A percentile compares a stretch with the other conserved stretches of the same genome.
These are phyloP conservation scores for Xylariaceae sp. DNA, from an alignment of 2,329 filamentous ascomycete species.

Conservation along the genomic window DNA sequence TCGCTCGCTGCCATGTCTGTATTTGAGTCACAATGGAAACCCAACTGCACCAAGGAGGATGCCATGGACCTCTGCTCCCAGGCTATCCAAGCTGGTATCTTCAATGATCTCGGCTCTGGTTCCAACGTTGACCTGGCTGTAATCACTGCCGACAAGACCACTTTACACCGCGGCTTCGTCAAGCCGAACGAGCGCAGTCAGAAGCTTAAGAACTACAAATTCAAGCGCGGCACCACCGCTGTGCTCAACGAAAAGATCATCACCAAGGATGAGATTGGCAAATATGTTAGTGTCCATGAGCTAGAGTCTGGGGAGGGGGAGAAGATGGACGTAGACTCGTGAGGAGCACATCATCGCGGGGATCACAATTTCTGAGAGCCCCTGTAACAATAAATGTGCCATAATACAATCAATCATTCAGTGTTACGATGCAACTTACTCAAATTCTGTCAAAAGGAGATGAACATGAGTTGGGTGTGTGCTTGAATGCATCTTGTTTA, in stretches of 20 bases:
- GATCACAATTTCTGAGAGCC: conserved; percentile 8
- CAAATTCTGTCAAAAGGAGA: too few relatives aligned
- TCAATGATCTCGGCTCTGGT: conserved; percentile 95
- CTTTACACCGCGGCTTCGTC: conserved; percentile 86
- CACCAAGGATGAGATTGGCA: conserved; percentile 86
- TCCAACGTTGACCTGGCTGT: conserved; percentile 97
- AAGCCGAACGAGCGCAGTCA: conserved; percentile 85
- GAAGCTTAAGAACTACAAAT: conserved; percentile 92
- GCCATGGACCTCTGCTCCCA: conserved; percentile 68
- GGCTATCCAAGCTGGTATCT: conserved; percentile 91
- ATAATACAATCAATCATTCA: not conserved
- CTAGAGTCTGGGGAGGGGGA: conserved; percentile 63
- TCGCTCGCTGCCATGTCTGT: conserved; percentile 96
- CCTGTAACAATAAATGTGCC: not conserved
- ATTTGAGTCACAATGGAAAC: conserved; percentile 95
- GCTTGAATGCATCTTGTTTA: too few relatives aligned
- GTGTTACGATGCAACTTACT: too few relatives aligned
- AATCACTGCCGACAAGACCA: conserved; percentile 94
- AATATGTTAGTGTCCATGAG: conserved; percentile 90
- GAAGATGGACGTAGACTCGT: conserved; percentile 66
- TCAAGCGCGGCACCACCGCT: conserved; percentile 87
- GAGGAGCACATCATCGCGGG: conserved; percentile 19
- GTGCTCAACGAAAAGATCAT: conserved; percentile 96
- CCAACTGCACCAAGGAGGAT: conserved; percentile 64
- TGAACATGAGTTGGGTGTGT: too few relatives aligned